Base-by-base conservation (phyloP, 345 rosid genomes). In the Orychophragmus violaceus region DNA sequence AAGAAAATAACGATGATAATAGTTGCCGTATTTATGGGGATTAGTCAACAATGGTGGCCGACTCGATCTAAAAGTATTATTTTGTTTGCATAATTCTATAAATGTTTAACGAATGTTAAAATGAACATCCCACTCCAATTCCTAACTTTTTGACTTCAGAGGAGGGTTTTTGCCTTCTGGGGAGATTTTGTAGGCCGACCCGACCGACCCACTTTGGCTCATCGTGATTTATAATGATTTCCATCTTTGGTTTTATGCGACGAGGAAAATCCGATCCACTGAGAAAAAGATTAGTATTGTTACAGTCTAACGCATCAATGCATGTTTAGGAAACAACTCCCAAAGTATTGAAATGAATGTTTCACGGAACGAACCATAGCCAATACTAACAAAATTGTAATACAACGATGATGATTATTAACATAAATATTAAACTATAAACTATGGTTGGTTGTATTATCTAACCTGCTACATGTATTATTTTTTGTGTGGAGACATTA, bases 21-120 rank as follows among this genome's bases (percentile, higher is more conserved):
- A 25, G 7, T 12, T 46, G 6, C 9, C 24, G 4, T 30, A 10
- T 30, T 19, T 39, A 18, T 52, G 68, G 62, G 7, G 45, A 14
- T 69, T 30, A 54, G 75, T 70, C 75, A 70, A 70, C 41, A 62
- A 23, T 44, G 57, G 9, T 71, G n/a, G 57, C 75, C 69, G 49
- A 60, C 17, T 12, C 17, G 19, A 4, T 46, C 0, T 41, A 12
- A 18, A 54, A 57, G 8, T 21, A 22, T 35, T 17, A 2, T 30
- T 29, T 54, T 0, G 22, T 10, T 18, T 32, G 27, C 18, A 25
- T 25, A 3, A 27, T 14, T 53, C 8, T 16, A 2, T 21, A 19
- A 3, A 36, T 37, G 35, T 16, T 44, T 19, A n/a, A 39, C n/a
- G 54, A 41, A 41, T 61, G 14, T 45, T 30, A 54, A 42, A 42